Evolutionary conservation across 148 eudicot genomes (phyloP).

Genomic region (Polygonum maritimum): DNA sequence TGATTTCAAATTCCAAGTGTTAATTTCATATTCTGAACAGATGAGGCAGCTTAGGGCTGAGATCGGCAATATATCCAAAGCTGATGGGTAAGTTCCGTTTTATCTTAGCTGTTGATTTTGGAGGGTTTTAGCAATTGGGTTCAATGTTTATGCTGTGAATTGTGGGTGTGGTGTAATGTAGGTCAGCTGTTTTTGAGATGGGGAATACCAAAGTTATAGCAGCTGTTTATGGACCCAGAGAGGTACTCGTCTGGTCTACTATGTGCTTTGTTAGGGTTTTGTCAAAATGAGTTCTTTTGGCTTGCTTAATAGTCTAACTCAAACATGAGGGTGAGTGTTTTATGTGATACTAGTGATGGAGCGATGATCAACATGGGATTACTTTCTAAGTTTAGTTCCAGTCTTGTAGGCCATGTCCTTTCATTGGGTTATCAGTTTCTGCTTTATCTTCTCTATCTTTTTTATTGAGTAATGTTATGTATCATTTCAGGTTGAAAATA

Average conservation of each 20-base stretch:
- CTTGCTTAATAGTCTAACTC: no score
- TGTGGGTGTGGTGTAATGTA: slow-evolving; percentile 12
- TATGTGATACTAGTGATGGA: background rate
- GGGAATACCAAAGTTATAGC: slow-evolving; percentile 97
- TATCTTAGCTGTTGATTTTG: background rate
- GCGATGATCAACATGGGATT: background rate
- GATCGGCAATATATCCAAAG: slow-evolving; percentile 61
- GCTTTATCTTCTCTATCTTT: no score
- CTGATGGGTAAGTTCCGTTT: slow-evolving; percentile 53
- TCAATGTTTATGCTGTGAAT: background rate
- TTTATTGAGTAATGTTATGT: no score
- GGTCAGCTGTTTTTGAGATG: slow-evolving; percentile 92
- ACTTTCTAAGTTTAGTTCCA: background rate
- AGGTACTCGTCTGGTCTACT: slow-evolving; percentile 30
- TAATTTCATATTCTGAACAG: slow-evolving; percentile 20
- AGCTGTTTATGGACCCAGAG: slow-evolving; percentile 93
- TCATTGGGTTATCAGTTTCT: background rate
- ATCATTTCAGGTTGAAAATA: slow-evolving; percentile 69
- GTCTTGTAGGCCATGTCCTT: background rate
- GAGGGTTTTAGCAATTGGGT: background rate
- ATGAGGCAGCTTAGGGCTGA: slow-evolving; percentile 84
- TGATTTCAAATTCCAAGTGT: no score
- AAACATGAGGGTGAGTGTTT: background rate
- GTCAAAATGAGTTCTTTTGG: background rate
- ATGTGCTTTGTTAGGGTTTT: background rate